Evolutionary conservation across 2,329 filamentous ascomycete genomes (phyloP).

Genomic region (Phyllosticta citrichinensis): DNA sequence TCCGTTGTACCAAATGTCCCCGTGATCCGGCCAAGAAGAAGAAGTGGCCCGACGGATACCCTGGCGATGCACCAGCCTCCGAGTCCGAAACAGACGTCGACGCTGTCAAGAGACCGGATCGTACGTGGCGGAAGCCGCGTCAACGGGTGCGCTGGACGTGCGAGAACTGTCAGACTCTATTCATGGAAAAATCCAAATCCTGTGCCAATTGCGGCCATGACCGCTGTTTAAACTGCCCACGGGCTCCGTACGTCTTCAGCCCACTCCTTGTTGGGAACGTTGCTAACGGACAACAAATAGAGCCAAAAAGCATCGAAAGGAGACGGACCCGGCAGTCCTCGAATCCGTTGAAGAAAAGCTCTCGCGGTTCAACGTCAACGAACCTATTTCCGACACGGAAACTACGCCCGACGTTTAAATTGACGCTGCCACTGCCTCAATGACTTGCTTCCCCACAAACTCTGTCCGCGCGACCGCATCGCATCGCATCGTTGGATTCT

Average conservation of each 20-base stretch:
- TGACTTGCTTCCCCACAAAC: background rate
- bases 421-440: background rate
- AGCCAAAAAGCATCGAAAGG: conserved; percentile 46
- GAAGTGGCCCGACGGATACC: conserved; percentile 61
- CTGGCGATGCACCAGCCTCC: conserved; percentile 43
- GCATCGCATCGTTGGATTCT: background rate
- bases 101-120: conserved; percentile 19
- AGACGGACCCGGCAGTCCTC: conserved; percentile 52
- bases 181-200: conserved; percentile 42
- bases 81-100: conserved; percentile 25
- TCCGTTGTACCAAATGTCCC: conserved; percentile 70
- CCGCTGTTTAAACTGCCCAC: conserved; percentile 50
- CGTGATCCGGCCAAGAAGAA: conserved; percentile 64
- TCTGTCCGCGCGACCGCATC: background rate
- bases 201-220: conserved; percentile 53
- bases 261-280: background rate
- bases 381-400: background rate
- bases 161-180: conserved; percentile 52
- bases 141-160: conserved; percentile 43
- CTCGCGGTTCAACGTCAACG: conserved; percentile 15
- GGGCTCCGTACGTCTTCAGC: conserved; percentile 32
- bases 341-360: conserved; percentile 49
- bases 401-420: background rate
- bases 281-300: conserved; percentile 18
- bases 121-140: conserved; percentile 36